phyloP scores from a whole-genome alignment of 768 basidiomycete species.

The Kwoniella europaea region DNA sequence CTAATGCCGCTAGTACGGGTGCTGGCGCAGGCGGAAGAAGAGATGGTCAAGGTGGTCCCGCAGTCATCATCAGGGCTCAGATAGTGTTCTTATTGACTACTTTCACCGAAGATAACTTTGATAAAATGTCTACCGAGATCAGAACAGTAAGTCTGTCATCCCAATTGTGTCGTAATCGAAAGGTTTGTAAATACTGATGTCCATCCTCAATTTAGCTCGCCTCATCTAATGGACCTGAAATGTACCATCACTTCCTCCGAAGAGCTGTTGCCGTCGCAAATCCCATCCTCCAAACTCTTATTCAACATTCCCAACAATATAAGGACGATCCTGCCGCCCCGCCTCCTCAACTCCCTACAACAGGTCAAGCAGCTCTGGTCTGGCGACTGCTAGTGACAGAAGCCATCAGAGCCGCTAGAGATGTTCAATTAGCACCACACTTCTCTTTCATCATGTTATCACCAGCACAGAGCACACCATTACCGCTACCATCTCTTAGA shows the following conservation, averaged over 20 bases:
- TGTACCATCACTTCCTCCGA: constrained; percentile 95
- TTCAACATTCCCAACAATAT: constrained; percentile 48
- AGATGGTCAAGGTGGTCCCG: constrained; percentile 36
- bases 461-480: constrained; percentile 37
- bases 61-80: constrained; percentile 66
- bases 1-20: not conserved
- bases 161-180: not conserved
- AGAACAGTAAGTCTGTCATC: constrained; percentile 72
- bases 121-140: constrained; percentile 90
- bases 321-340: constrained; percentile 54
- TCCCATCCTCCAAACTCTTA: constrained; percentile 47
- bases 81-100: constrained; percentile 97
- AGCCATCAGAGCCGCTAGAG: constrained; percentile 52
- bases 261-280: constrained; percentile 85
- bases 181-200: constrained; percentile 9
- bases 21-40: constrained; percentile 23
- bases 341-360: constrained; percentile 44
- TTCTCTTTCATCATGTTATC: constrained; percentile 53
- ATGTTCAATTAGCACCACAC: constrained; percentile 57
- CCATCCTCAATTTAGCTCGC: constrained; percentile 69
- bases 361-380: constrained; percentile 48
- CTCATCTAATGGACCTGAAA: constrained; percentile 95
- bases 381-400: constrained; percentile 57
- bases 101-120: constrained; percentile 95
- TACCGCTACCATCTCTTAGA: constrained; percentile 46